These are phyloP conservation scores for Hydrangea macrophylla DNA, from an alignment of 148 eudicot genomes.

Conservation along the genomic window DNA sequence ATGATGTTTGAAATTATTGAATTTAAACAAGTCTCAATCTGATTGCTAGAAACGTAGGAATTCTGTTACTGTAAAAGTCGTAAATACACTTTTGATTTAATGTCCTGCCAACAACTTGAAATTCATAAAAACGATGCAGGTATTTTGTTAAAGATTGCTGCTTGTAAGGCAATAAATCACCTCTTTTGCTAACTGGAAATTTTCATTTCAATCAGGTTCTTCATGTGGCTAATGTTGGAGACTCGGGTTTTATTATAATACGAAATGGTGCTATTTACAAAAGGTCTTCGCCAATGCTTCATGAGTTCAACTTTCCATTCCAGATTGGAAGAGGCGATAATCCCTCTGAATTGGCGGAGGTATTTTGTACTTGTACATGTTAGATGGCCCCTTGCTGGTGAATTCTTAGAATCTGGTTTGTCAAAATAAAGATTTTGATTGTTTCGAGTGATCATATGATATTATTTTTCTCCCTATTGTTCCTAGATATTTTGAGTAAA, in stretches of 20 bases:
- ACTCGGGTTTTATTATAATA: constrained; percentile 62
- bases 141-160: neutral
- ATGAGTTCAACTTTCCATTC: constrained; percentile 66
- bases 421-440: no score
- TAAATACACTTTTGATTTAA: neutral
- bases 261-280: constrained; percentile 51
- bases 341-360: constrained; percentile 58
- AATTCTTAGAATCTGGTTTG: no score
- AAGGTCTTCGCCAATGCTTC: constrained; percentile 67
- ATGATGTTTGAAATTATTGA: neutral
- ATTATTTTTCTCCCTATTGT: neutral
- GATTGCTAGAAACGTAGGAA: no score
- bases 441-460: no score
- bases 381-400: neutral
- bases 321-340: constrained; percentile 50
- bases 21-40: neutral
- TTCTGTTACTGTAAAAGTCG: neutral
- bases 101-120: neutral
- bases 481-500: no score
- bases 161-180: neutral
- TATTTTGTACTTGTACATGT: constrained; percentile 18
- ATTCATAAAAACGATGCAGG: neutral
- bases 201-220: constrained; percentile 45
- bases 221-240: constrained; percentile 81
- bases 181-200: neutral